These are phyloP conservation scores for Aspergillus tanneri DNA, from an alignment of 2,329 filamentous ascomycete genomes.

Conservation along the genomic window DNA sequence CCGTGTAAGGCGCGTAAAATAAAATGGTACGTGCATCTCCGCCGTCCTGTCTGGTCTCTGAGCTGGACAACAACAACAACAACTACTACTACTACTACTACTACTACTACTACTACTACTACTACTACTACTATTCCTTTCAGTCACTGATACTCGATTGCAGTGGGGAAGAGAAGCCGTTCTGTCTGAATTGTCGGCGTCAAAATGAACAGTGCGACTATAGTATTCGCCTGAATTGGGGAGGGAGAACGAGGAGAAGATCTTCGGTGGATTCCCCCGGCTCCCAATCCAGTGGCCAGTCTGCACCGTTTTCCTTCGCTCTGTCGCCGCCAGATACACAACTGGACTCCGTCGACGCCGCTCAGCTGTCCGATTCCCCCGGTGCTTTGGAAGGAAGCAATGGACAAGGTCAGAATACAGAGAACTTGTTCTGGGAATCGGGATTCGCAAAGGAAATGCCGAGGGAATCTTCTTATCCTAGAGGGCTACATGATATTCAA, in stretches of 20 bases:
- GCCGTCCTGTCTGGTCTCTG: not conserved
- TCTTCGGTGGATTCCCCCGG: slow-evolving; percentile 40
- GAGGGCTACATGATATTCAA: slow-evolving; percentile 24
- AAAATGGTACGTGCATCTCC: slow-evolving; percentile 59
- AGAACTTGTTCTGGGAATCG: slow-evolving; percentile 17
- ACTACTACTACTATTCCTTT: not conserved
- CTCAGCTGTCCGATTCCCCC: slow-evolving; percentile 6
- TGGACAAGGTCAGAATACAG: slow-evolving; percentile 8
- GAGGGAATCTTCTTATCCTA: slow-evolving; percentile 20
- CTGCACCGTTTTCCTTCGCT: slow-evolving; percentile 16
- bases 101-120: too few relatives aligned
- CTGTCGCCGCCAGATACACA: slow-evolving; percentile 14
- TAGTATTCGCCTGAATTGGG: slow-evolving; percentile 78
- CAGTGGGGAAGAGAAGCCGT: slow-evolving; percentile 71
- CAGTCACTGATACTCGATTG: slow-evolving; percentile 11
- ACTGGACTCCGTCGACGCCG: slow-evolving; percentile 5
- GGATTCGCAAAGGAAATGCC: slow-evolving; percentile 13
- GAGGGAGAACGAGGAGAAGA: slow-evolving; percentile 65
- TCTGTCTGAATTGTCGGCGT: slow-evolving; percentile 69
- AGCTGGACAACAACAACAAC: too few relatives aligned
- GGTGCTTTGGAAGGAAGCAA: slow-evolving; percentile 6
- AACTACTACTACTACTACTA: too few relatives aligned
- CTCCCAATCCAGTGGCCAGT: slow-evolving; percentile 28
- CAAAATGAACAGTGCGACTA: slow-evolving; percentile 76
- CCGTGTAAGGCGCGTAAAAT: slow-evolving; percentile 77